Conservation (phyloP, 2,329 filamentous ascomycete species). For the Penicillium crustosum region DNA sequence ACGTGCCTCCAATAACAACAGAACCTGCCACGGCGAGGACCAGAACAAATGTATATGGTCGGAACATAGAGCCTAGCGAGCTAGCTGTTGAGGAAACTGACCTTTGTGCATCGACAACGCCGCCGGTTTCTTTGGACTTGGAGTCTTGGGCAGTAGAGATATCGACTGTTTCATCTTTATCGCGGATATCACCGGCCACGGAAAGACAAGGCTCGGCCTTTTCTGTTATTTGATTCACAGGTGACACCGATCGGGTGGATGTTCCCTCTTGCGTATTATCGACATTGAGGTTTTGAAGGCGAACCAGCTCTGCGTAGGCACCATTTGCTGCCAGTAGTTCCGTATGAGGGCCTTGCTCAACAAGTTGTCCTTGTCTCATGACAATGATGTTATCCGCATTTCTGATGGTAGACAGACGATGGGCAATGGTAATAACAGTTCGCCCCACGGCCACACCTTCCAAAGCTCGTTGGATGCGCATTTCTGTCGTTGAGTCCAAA, state of each 20-base stretch:
- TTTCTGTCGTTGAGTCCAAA: slow-evolving; percentile 48
- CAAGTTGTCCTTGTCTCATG: slow-evolving; percentile 35
- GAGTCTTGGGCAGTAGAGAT: not conserved
- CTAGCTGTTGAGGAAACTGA: slow-evolving; percentile 38
- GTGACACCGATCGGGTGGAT: slow-evolving; percentile 3
- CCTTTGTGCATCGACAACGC: not conserved
- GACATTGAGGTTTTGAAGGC: slow-evolving; percentile 7
- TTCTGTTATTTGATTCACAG: slow-evolving; percentile 2
- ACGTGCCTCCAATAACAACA: slow-evolving; percentile 56
- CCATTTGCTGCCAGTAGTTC: slow-evolving; percentile 10
- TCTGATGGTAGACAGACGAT: slow-evolving; percentile 17
- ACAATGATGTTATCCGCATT: slow-evolving; percentile 20
- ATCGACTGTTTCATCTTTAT: not conserved
- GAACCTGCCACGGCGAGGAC: slow-evolving; percentile 49
- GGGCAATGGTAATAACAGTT: slow-evolving; percentile 53
- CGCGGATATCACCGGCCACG: not conserved
- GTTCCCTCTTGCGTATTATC: not conserved
- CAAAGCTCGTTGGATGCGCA: slow-evolving; percentile 12
- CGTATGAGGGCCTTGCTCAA: slow-evolving; percentile 51
- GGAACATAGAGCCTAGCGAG: slow-evolving; percentile 35
- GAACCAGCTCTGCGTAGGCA: slow-evolving; percentile 11
- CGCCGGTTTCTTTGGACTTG: not conserved
- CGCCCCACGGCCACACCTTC: slow-evolving; percentile 7
- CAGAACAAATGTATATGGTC: slow-evolving; percentile 2
- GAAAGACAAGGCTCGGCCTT: not conserved